Evolutionary conservation across 163 green algal species (phyloP), one percentile per base, ranked within the genome.

Genomic region (Smithsoniella earleae): DNA sequence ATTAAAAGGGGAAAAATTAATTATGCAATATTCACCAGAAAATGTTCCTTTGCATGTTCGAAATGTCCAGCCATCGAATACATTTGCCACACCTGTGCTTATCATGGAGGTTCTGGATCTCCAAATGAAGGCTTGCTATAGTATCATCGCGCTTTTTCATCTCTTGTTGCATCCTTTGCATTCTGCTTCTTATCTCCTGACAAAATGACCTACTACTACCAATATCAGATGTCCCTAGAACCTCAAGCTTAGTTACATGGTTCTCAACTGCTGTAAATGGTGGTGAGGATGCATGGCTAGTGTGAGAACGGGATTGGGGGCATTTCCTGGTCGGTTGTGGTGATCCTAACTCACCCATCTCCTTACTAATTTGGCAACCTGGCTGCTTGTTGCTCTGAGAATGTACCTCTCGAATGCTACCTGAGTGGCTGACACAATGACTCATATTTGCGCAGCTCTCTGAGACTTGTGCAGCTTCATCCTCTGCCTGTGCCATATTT

Each of bases 401-500:
- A 13, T 49, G 40, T 49, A 10, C 10, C 40, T 10, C 13, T 22
- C 40, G 13, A 22, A 30, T 38, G 58, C 13, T 33, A 65, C n/a
- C 6, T 65, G 52, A 30, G 6, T 30, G 20, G 6, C 58, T 38
- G n/a, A 1, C 20, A 38, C 58, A 69, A 8, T 30, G 27, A 34
- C 25, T 34, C n/a, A 33, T 69, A 33, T 13, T 36, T 5, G 30
- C 34, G 58, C 58, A 43, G n/a, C 22, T 69, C 58, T 49, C 52
- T 20, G 43, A 30, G 5, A 43, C 20, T 34, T 43, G 34, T 38
- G n/a, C 58, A 38, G 58, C 58, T 38, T 69, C 58, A 8, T 69
- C n/a, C 38, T 69, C 58, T 69, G 46, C 16, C 77, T 75, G 45
- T 66, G 54, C 10, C 55, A 77, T 34, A 80, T 73, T 38, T 3